phyloP scores from a whole-genome alignment of 164 flowering plant species.

The Vitis amurensis region DNA sequence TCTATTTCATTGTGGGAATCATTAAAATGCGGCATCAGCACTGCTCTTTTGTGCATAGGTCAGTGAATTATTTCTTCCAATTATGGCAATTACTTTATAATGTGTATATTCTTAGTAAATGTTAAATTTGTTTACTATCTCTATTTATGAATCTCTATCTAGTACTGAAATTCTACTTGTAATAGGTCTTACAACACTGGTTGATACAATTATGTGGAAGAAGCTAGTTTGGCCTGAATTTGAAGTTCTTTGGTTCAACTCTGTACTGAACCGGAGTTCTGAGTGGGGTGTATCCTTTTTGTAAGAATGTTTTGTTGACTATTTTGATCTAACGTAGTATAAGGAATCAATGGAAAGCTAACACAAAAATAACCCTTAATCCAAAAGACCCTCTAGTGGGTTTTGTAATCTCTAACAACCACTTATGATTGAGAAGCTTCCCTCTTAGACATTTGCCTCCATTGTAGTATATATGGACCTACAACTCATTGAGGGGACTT shows the following conservation, averaged over 20 bases:
- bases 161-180: constrained; percentile 9
- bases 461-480: too few species aligned
- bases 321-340: too few species aligned
- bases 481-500: too few species aligned
- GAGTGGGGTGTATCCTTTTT: constrained; percentile 99
- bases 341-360: too few species aligned
- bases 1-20: constrained; percentile 72
- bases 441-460: too few species aligned
- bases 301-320: neutral
- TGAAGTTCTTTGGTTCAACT: constrained; percentile 97
- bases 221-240: constrained; percentile 86
- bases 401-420: too few species aligned
- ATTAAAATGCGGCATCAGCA: constrained; percentile 47
- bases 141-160: neutral
- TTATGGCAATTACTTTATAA: neutral
- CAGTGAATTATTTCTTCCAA: constrained; percentile 18
- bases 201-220: constrained; percentile 91
- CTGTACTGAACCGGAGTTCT: constrained; percentile 87
- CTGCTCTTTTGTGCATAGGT: constrained; percentile 69
- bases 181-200: constrained; percentile 67
- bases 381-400: too few species aligned
- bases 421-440: too few species aligned
- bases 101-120: neutral
- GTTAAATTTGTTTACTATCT: too few species aligned
- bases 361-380: too few species aligned